Evolutionary conservation across 179 eudicot genomes (phyloP).

Genomic region (Amaranthus tricolor): DNA sequence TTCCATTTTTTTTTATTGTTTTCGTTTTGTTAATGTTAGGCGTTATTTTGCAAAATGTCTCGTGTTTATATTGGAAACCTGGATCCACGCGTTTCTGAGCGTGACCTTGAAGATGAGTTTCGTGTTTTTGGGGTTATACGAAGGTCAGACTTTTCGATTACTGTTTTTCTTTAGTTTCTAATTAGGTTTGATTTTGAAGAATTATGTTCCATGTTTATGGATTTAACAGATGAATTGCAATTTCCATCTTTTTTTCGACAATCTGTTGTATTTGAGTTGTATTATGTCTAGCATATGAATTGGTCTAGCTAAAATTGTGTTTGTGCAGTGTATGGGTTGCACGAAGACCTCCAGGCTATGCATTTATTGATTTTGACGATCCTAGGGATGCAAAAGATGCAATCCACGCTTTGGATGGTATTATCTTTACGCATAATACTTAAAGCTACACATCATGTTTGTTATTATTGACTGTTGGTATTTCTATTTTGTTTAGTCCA

Average conservation of each 20-base stretch:
- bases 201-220: neutral
- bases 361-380: slow-evolving; percentile 93
- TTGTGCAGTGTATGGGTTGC: slow-evolving; percentile 97
- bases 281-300: no score
- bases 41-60: slow-evolving; percentile 27
- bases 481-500: no score
- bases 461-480: no score
- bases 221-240: neutral
- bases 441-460: no score
- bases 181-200: neutral
- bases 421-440: neutral
- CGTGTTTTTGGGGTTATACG: slow-evolving; percentile 37
- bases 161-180: neutral
- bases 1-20: neutral
- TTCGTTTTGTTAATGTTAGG: neutral
- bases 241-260: no score
- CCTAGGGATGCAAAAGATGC: slow-evolving; percentile 92
- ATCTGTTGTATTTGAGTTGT: no score
- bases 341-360: slow-evolving; percentile 94
- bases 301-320: neutral
- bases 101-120: slow-evolving; percentile 44
- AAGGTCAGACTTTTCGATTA: slow-evolving; percentile 19
- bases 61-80: slow-evolving; percentile 43
- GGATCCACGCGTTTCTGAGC: slow-evolving; percentile 39
- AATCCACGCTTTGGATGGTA: slow-evolving; percentile 75